These are phyloP conservation scores for Elongisporangium anandrum DNA, from an alignment of 352 stramenopile genomes.

Conservation along the genomic window DNA sequence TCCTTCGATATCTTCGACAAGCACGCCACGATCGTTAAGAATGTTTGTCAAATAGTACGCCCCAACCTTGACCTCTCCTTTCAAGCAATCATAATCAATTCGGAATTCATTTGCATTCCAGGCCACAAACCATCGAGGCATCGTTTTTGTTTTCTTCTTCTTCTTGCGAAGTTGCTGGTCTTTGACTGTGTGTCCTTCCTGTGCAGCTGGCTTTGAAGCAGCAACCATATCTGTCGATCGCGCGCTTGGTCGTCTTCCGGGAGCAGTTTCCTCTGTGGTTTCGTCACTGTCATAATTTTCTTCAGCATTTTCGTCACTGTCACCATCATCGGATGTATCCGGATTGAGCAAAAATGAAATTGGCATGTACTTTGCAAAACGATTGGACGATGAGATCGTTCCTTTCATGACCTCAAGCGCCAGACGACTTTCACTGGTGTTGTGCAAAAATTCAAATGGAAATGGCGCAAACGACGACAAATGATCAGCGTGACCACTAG, in stretches of 20 bases:
- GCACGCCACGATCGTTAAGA: conserved; percentile 71
- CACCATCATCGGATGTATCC: conserved; percentile 57
- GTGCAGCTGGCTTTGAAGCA: conserved; percentile 9
- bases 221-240: conserved; percentile 10
- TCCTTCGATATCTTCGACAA: conserved; percentile 76
- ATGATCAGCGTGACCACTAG: background rate
- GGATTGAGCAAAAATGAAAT: conserved; percentile 75
- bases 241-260: conserved; percentile 1
- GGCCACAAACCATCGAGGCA: conserved; percentile 78
- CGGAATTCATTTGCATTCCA: conserved; percentile 88
- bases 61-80: conserved; percentile 74
- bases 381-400: conserved; percentile 75
- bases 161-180: conserved; percentile 25
- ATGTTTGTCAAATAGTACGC: conserved; percentile 82
- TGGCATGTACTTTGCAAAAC: conserved; percentile 74
- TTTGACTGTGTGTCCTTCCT: conserved; percentile 10
- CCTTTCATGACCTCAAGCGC: conserved; percentile 69
- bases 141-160: conserved; percentile 58
- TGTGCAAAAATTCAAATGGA: conserved; percentile 73
- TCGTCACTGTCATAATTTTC: conserved; percentile 71
- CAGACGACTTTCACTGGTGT: conserved; percentile 52
- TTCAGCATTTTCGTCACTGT: conserved; percentile 61
- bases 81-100: conserved; percentile 71
- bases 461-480: conserved; percentile 39
- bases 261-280: conserved; percentile 44